Evolutionary conservation across 805 yeast species (phyloP).

Genomic region (Candida verbasci): DNA sequence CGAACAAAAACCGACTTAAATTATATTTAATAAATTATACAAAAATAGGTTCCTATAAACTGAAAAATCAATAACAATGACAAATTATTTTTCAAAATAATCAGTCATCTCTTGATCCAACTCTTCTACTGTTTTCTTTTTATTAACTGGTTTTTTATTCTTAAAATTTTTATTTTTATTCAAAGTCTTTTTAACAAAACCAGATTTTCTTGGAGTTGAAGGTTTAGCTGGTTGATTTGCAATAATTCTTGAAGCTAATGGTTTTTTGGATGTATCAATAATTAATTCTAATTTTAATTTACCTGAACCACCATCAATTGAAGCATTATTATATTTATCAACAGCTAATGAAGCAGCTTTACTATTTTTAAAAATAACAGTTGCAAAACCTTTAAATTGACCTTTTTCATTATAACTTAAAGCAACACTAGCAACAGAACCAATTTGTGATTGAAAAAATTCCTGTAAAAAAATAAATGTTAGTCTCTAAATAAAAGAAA

Average conservation of each 20-base stretch:
- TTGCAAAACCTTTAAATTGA: slow-evolving; percentile 87
- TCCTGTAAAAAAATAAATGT: slow-evolving; percentile 45
- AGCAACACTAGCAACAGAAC: slow-evolving; percentile 70
- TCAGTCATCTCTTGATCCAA: slow-evolving; percentile 98
- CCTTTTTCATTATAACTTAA: slow-evolving; percentile 85
- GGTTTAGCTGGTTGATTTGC: slow-evolving; percentile 21
- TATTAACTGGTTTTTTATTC: slow-evolving; percentile 39
- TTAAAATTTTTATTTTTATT: slow-evolving; percentile 15
- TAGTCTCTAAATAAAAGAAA: slow-evolving; percentile 4
- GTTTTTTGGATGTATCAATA: slow-evolving; percentile 76
- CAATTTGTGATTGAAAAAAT: slow-evolving; percentile 83
- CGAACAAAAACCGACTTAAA: too few relatives aligned
- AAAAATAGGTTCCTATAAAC: too few relatives aligned
- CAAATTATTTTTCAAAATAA: slow-evolving; percentile 48
- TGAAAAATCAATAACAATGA: too few relatives aligned
- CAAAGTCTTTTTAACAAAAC: slow-evolving; percentile 12
- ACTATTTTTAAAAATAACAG: slow-evolving; percentile 66
- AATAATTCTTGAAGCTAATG: slow-evolving; percentile 69
- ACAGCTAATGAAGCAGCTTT: slow-evolving; percentile 76
- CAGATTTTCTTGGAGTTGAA: slow-evolving; percentile 3
- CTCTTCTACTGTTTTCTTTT: slow-evolving; percentile 77
- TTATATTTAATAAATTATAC: too few relatives aligned
- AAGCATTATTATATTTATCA: slow-evolving; percentile 83
- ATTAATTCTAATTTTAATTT: slow-evolving; percentile 77
- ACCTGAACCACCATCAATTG: slow-evolving; percentile 82